These are phyloP conservation scores for Sporothrix dimorphospora DNA, from an alignment of 2,329 filamentous ascomycete genomes.

Conservation along the genomic window DNA sequence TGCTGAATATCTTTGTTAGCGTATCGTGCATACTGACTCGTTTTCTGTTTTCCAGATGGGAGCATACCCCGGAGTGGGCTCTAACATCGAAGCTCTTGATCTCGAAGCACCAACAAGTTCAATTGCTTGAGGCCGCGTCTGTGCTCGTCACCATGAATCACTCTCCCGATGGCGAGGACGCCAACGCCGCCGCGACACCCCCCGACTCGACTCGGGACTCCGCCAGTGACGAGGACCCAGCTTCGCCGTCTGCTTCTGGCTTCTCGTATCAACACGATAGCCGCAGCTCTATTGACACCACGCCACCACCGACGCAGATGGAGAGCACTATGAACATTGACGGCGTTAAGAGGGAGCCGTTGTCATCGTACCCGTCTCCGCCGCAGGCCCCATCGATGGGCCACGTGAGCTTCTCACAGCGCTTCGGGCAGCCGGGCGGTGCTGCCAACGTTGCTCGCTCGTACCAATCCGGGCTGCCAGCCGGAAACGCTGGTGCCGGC, in stretches of 20 bases:
- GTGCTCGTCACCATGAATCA: conserved; percentile 88
- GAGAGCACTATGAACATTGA: conserved; percentile 61
- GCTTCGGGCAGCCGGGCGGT: not conserved
- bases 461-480: conserved; percentile 69
- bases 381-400: conserved; percentile 50
- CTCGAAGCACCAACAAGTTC: conserved; percentile 98
- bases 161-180: conserved; percentile 37
- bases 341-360: conserved; percentile 43
- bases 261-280: conserved; percentile 78
- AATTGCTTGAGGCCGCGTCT: conserved; percentile 94
- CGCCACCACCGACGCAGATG: conserved; percentile 74
- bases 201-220: conserved; percentile 68
- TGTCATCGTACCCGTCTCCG: conserved; percentile 49
- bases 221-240: conserved; percentile 79
- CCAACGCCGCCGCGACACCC: conserved; percentile 49
- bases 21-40: conserved; percentile 45
- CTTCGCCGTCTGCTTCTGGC: conserved; percentile 78
- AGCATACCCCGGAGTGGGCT: conserved; percentile 98
- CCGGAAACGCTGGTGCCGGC: not conserved
- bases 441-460: conserved; percentile 68
- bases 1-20: conserved; percentile 35
- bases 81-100: conserved; percentile 97
- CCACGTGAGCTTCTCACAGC: conserved; percentile 55
- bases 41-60: conserved; percentile 74
- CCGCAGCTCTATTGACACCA: conserved; percentile 87